A percentile compares a stretch with the other conserved stretches of the same genome.
Evolutionary conservation across 2,329 filamentous ascomycete species (phyloP).

Genomic region (Diplodia seriata): DNA sequence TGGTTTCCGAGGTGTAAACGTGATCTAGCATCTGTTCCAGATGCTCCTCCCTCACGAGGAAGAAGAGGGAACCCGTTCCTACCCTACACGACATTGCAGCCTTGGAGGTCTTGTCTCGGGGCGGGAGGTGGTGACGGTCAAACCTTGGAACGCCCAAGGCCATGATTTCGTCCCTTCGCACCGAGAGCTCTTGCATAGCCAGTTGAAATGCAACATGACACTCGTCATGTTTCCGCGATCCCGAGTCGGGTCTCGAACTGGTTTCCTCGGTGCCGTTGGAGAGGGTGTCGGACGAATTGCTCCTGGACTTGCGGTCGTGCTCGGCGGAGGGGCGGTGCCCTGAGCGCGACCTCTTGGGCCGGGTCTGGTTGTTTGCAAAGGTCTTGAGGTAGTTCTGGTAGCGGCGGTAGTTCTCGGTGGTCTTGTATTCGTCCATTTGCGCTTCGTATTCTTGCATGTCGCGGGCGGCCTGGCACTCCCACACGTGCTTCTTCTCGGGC

Average conservation of each 20-base stretch:
- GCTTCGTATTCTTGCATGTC: slow-evolving; percentile 49
- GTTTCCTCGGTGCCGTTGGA: neutral
- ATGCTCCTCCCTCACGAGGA: slow-evolving; percentile 45
- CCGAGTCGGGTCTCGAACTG: slow-evolving; percentile 38
- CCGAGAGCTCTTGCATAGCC: slow-evolving; percentile 46
- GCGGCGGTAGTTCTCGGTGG: slow-evolving; percentile 46
- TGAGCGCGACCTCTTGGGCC: neutral
- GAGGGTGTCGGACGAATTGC: slow-evolving; percentile 17
- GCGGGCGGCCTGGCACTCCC: slow-evolving; percentile 48
- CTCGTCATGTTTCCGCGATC: slow-evolving; percentile 39
- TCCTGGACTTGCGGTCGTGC: slow-evolving; percentile 2
- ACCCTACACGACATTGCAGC: slow-evolving; percentile 46
- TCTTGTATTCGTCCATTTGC: slow-evolving; percentile 51
- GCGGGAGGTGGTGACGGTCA: slow-evolving; percentile 41
- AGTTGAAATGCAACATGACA: slow-evolving; percentile 47
- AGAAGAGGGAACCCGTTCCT: slow-evolving; percentile 47
- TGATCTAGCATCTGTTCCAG: slow-evolving; percentile 45
- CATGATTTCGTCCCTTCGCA: slow-evolving; percentile 43
- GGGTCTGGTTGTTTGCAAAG: slow-evolving; percentile 42
- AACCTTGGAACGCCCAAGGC: slow-evolving; percentile 39
- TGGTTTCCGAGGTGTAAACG: slow-evolving; percentile 42
- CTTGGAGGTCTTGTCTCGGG: slow-evolving; percentile 41
- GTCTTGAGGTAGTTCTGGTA: slow-evolving; percentile 47
- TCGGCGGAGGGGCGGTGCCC: neutral
- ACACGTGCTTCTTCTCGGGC: slow-evolving; percentile 46